phyloP scores from a whole-genome alignment of 441 rosid species.

The Eutrema salsugineum region DNA sequence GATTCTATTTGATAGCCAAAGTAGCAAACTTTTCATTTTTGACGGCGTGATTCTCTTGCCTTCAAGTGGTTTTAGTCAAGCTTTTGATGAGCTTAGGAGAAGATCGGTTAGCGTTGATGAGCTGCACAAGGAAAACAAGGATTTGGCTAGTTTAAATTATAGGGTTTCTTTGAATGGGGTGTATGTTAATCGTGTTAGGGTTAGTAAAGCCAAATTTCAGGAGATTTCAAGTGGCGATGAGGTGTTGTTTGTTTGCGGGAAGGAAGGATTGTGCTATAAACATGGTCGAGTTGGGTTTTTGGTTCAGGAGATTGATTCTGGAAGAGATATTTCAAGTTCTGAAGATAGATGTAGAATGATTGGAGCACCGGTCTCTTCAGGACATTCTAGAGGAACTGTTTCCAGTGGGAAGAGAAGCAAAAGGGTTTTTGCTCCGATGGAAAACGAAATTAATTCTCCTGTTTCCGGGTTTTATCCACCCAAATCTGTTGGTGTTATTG shows the following conservation, averaged over 20 bases:
- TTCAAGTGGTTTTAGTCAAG: slow-evolving; percentile 14
- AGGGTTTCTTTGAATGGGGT: slow-evolving; percentile 59
- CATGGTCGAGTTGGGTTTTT: slow-evolving; percentile 49
- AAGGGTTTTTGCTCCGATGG: slow-evolving; percentile 64
- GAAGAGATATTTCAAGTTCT: slow-evolving; percentile 29
- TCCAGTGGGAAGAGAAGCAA: slow-evolving; percentile 62
- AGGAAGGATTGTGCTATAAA: slow-evolving; percentile 35
- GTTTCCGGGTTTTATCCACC: slow-evolving; percentile 17
- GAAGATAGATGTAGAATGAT: slow-evolving; percentile 25
- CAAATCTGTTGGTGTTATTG: slow-evolving; percentile 30
- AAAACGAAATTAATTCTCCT: slow-evolving; percentile 27
- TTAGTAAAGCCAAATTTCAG: slow-evolving; percentile 32
- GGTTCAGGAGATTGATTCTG: slow-evolving; percentile 42
- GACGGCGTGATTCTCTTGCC: slow-evolving; percentile 43
- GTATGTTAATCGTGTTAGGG: slow-evolving; percentile 56
- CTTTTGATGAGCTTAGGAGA: slow-evolving; percentile 43
- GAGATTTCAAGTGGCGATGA: slow-evolving; percentile 72
- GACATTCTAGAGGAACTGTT: slow-evolving; percentile 47
- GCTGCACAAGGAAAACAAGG: slow-evolving; percentile 30
- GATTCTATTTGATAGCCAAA: slow-evolving; percentile 52
- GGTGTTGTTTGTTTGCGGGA: slow-evolving; percentile 62
- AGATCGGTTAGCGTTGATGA: slow-evolving; percentile 30
- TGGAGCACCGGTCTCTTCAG: slow-evolving; percentile 33
- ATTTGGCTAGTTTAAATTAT: slow-evolving; percentile 27
- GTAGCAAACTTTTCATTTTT: slow-evolving; percentile 49